Evolutionary conservation across 768 basidiomycete species (phyloP).

Genomic region (Amanita jacksonii): DNA sequence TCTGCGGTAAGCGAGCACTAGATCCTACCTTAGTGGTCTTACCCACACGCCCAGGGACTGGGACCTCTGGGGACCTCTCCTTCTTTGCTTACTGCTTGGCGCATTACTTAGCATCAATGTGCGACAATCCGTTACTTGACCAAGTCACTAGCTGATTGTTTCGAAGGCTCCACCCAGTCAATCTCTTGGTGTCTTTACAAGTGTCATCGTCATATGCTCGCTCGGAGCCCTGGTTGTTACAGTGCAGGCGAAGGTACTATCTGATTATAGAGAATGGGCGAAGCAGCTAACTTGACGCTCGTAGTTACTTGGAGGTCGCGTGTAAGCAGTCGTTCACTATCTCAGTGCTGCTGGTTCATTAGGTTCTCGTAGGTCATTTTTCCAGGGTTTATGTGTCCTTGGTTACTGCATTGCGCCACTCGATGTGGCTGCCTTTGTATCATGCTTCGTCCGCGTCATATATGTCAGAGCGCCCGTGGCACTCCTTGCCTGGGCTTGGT

Average conservation of each 20-base stretch:
- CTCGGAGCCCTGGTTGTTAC: slow-evolving; percentile 88
- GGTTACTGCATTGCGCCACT: slow-evolving; percentile 95
- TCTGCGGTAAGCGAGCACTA: slow-evolving; percentile 41
- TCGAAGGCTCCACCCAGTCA: slow-evolving; percentile 75
- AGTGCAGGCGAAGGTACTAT: slow-evolving; percentile 81
- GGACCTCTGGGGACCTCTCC: slow-evolving; percentile 96
- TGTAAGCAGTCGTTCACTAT: slow-evolving; percentile 37
- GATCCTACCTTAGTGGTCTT: neutral
- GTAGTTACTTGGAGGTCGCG: slow-evolving; percentile 72
- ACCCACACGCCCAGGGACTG: slow-evolving; percentile 60
- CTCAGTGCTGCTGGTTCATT: neutral
- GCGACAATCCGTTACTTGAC: slow-evolving; percentile 12
- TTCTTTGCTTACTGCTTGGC: slow-evolving; percentile 71
- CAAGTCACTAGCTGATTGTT: neutral
- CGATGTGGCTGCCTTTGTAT: slow-evolving; percentile 80
- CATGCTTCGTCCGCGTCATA: slow-evolving; percentile 77
- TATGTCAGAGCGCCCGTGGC: slow-evolving; percentile 85
- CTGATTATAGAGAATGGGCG: slow-evolving; percentile 1
- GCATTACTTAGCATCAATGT: slow-evolving; percentile 85
- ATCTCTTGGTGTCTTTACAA: slow-evolving; percentile 83
- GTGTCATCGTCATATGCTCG: slow-evolving; percentile 88
- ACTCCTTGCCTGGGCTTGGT: slow-evolving; percentile 88
- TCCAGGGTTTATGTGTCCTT: slow-evolving; percentile 90
- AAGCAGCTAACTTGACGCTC: slow-evolving; percentile 3
- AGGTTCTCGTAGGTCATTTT: slow-evolving; percentile 61